Evolutionary conservation across 768 basidiomycete species (phyloP).

Genomic region (Hypsizygus marmoreus): DNA sequence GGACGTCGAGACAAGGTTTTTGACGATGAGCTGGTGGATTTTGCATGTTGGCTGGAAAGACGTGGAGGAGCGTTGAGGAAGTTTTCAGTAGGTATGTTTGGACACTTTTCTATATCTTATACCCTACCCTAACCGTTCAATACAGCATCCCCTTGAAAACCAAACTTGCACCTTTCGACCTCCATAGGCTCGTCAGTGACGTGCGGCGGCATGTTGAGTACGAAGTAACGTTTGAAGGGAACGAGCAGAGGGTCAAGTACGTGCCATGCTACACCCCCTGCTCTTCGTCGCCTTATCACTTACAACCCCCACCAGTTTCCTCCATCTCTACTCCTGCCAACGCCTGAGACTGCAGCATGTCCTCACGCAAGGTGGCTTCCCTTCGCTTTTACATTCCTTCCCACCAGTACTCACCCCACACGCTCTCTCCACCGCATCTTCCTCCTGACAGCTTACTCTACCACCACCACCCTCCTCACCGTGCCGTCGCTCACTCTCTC

Average conservation of each 20-base stretch:
- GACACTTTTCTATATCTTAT: neutral
- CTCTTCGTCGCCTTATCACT: conserved; percentile 3
- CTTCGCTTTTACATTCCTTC: conserved; percentile 25
- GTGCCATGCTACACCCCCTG: conserved; percentile 21
- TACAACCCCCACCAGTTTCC: conserved; percentile 47
- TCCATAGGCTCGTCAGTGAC: conserved; percentile 68
- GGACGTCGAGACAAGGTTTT: conserved; percentile 75
- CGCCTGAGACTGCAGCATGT: conserved; percentile 70
- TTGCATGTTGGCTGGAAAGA: conserved; percentile 91
- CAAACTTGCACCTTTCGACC: conserved; percentile 66
- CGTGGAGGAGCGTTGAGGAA: conserved; percentile 74
- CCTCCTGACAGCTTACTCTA: conserved; percentile 13
- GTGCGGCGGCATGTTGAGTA: conserved; percentile 78
- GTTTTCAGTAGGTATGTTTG: conserved; percentile 80
- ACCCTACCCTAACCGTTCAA: neutral
- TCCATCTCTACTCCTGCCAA: conserved; percentile 75
- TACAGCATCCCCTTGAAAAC: conserved; percentile 81
- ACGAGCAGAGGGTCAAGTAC: conserved; percentile 57
- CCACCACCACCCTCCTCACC: conserved; percentile 12
- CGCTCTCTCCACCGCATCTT: conserved; percentile 21
- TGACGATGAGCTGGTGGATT: conserved; percentile 93
- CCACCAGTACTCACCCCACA: conserved; percentile 31
- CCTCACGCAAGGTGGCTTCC: conserved; percentile 64
- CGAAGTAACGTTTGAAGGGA: conserved; percentile 63
- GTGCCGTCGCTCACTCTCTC: conserved; percentile 20